phyloP scores from a whole-genome alignment of 345 rosid species.

The Isatis tinctoria region DNA sequence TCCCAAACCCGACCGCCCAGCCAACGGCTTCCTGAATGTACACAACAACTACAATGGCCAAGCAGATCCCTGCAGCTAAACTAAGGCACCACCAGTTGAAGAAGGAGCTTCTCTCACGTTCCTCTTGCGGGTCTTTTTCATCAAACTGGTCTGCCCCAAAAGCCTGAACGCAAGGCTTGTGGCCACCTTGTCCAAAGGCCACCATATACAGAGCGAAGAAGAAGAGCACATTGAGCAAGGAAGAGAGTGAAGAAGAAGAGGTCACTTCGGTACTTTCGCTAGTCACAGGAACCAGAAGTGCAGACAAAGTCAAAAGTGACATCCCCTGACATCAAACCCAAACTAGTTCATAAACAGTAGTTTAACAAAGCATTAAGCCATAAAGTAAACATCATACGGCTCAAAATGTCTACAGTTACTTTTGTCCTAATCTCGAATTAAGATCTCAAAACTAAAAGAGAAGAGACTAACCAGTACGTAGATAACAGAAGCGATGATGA shows the following conservation, averaged over 20 bases:
- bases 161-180: constrained; percentile 86
- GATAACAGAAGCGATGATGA: constrained; percentile 34
- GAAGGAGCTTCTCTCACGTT: constrained; percentile 51
- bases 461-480: constrained; percentile 32
- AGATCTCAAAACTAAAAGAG: neutral
- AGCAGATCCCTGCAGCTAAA: constrained; percentile 36
- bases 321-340: constrained; percentile 14
- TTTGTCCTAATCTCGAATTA: neutral
- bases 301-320: constrained; percentile 49
- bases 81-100: constrained; percentile 84
- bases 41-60: constrained; percentile 38
- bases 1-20: constrained; percentile 74
- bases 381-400: neutral
- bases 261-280: neutral
- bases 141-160: constrained; percentile 92
- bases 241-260: constrained; percentile 14
- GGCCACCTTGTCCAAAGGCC: constrained; percentile 71
- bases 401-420: neutral
- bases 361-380: neutral
- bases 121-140: constrained; percentile 42
- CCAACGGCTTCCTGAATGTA: constrained; percentile 65
- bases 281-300: constrained; percentile 37
- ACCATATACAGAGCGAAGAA: constrained; percentile 51
- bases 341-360: neutral
- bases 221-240: constrained; percentile 32